Evolutionary conservation across 1,139 yeast species (phyloP), one percentile per base, ranked within the genome.

Genomic region (Oligophagozyma castellii): DNA sequence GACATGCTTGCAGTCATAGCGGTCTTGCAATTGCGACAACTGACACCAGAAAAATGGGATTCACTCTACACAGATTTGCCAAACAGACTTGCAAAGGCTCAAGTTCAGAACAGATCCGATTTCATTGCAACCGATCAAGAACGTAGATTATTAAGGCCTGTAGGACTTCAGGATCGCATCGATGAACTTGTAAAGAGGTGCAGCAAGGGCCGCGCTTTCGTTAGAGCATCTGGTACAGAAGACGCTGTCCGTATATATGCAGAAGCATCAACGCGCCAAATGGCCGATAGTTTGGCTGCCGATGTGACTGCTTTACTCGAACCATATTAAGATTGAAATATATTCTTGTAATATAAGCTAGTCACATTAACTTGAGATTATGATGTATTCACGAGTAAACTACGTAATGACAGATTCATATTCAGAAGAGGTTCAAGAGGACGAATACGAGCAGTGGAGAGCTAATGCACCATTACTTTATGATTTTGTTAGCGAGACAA

Each of bases 161-260:
- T 43, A 2, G 95, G 92, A 1, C 54, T 92, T 37, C 98, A 89
- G 56, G 61, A 44, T 1, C 56, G 70, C 42, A 83, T 89, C 32
- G 93, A 89, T 51, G 63, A 47, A 2, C 51, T 69, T 29, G 89
- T 86, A 10, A 49, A 59, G 13, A 58, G 69, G 44, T 76, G 63
- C 44, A 18, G 10, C 7, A 53, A 60, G 18, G 96, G 92, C 2
- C 67, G 98, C 48, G 75, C 93, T 3, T 89, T 89, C 56, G 96
- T 89, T 3, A 71, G 99, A 43, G 96, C 99, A 6, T 79, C 94
- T 37, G 99, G 98, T 12, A 89, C 99, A 2, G 99, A 89, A 53
- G 93, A 92, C 55, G 96, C 95, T 0, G 96, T 89, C 2, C 70
- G 98, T 46, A 81, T 89, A 6, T 89, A 89, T 44, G 93, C 95